Base-by-base conservation (phyloP, 2,329 filamentous ascomycete genomes). In the Coniochaeta sp. region DNA sequence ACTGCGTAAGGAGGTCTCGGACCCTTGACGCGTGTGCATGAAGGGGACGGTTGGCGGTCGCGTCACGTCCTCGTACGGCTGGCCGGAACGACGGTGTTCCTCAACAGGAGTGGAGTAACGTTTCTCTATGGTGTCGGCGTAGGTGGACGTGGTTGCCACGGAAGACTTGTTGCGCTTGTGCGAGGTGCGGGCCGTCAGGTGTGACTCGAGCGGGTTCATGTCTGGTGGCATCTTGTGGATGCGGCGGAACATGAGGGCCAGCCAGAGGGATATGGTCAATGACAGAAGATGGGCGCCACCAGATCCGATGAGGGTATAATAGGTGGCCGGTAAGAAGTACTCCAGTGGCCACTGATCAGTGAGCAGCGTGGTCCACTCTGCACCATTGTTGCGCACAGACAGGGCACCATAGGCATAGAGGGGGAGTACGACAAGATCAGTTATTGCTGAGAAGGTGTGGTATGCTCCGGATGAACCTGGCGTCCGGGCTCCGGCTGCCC, bases 131-230 rank as follows among this genome's bases (percentile, higher is more conserved):
- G 79, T 77, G 2, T 80, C 77, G 17, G 68, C 68, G 59, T 72
- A 66, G 11, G 75, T 81, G 64, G 74, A 76, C 7, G 71, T 70
- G 1, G 79, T 83, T 4, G 77, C 74, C 31, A 84, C 68, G 1
- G 82, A 85, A 1, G 81, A 82, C 72, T 83, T 85, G 72, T 90
- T 93, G 69, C 89, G 85, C 78, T 92, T 93, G 75, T 96, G 91
- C 43, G 43, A 47, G 61, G 74, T 77, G 26, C 88, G 84, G 12
- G 90, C 87, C 1, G 92, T 97, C 61, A 96, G 77, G 68, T 93
- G 88, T 65, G 90, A 86, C 71, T 97, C 93, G 16, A 98, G 80
- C 1, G 93, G 93, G 71, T 98, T 98, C 89, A 96, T 91, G 69
- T 98, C 93, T 0, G 93, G 93, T 6, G 93, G 93, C 71, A 97